Conservation (phyloP, 129 eudicot species). For the Centrapalus pauciflorus region DNA sequence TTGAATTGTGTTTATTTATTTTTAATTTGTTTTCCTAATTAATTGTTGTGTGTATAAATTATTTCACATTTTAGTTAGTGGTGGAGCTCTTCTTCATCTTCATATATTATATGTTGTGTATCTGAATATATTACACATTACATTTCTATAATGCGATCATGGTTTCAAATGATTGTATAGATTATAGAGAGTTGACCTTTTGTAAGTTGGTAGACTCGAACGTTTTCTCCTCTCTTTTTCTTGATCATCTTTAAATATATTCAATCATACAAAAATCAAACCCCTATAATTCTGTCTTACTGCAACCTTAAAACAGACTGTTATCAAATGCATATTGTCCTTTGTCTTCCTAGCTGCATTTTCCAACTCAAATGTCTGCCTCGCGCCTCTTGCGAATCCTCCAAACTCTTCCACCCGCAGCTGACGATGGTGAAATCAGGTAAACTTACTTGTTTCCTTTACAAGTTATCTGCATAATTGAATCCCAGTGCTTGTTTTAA, state of each 20-base stretch:
- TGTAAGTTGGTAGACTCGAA: slow-evolving; percentile 10
- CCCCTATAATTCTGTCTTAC: too few relatives aligned
- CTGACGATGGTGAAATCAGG: slow-evolving; percentile 37
- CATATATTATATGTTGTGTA: not conserved
- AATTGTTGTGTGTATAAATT: not conserved
- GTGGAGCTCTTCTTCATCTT: slow-evolving; percentile 26
- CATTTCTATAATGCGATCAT: not conserved
- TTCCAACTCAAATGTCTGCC: slow-evolving; percentile 46
- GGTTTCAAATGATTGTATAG: not conserved
- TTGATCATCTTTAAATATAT: not conserved
- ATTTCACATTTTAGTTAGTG: slow-evolving; percentile 10
- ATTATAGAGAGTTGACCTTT: slow-evolving; percentile 14
- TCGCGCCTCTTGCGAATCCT: slow-evolving; percentile 56
- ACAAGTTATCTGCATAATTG: too few relatives aligned
- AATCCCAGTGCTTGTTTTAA: not conserved
- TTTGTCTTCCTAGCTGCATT: not conserved
- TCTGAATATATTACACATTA: not conserved
- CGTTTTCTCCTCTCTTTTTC: not conserved
- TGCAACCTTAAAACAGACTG: too few relatives aligned
- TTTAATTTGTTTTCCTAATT: not conserved
- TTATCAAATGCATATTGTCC: too few relatives aligned
- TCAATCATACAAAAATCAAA: too few relatives aligned
- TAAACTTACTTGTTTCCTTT: slow-evolving; percentile 15
- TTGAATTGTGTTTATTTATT: not conserved
- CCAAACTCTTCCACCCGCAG: slow-evolving; percentile 35